A percentile compares a stretch with the other conserved stretches of the same genome.
These are phyloP conservation scores for Penicillium robsamsonii DNA, from an alignment of 495 filamentous ascomycete species.

Conservation along the genomic window DNA sequence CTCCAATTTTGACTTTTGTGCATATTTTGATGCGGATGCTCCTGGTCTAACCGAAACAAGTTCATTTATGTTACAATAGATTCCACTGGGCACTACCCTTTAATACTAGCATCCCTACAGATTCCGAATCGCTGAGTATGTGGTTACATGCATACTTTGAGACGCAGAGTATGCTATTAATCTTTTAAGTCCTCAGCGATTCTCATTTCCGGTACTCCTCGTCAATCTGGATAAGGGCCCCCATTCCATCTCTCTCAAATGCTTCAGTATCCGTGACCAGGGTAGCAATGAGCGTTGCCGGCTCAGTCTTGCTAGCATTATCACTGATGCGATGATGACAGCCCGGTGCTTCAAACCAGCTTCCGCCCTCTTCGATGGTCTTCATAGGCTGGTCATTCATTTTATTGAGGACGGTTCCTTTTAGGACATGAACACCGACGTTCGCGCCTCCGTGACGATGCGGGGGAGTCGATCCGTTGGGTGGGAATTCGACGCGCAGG, in stretches of 20 bases:
- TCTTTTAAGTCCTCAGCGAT: neutral
- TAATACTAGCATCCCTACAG: neutral
- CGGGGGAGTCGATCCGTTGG: conserved; percentile 40
- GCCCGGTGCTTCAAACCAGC: conserved; percentile 44
- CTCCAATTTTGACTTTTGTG: conserved; percentile 16
- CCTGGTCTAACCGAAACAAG: neutral
- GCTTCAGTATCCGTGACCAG: conserved; percentile 35
- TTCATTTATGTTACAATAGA: neutral
- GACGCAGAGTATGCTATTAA: no score
- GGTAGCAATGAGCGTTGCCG: conserved; percentile 29
- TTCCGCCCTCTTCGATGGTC: conserved; percentile 24
- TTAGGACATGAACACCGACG: conserved; percentile 33
- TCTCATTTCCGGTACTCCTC: conserved; percentile 22
- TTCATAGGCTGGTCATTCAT: conserved; percentile 43
- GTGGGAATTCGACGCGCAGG: conserved; percentile 33
- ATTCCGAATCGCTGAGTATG: neutral
- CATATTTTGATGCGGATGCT: conserved; percentile 6
- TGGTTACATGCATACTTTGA: neutral
- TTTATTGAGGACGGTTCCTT: conserved; percentile 35
- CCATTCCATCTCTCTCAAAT: conserved; percentile 30
- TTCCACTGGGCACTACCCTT: neutral
- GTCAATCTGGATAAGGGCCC: conserved; percentile 31
- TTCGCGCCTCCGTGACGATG: conserved; percentile 40
- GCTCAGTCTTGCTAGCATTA: conserved; percentile 37
- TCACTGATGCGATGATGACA: conserved; percentile 45